These are phyloP conservation scores for Avena eriantha DNA, from an alignment of 176 grass and related monocot genomes.

Conservation along the genomic window DNA sequence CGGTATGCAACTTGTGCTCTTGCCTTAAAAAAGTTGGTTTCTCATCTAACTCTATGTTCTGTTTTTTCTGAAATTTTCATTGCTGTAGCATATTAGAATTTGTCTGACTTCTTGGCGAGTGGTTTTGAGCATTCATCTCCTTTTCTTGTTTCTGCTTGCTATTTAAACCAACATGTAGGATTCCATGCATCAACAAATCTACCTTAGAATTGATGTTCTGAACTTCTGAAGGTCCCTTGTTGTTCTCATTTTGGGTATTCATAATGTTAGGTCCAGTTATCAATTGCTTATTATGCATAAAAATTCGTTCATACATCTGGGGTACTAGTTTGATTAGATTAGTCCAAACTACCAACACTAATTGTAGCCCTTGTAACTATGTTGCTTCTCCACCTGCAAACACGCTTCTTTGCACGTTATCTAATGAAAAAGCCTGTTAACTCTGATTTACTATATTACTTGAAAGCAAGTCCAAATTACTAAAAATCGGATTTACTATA, in stretches of 20 bases:
- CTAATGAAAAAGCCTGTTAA: not conserved
- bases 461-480: no score
- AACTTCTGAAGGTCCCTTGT: not conserved
- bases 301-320: not conserved
- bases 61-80: constrained; percentile 5
- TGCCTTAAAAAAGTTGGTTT: constrained; percentile 18
- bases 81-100: not conserved
- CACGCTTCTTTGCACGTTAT: not conserved
- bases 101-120: not conserved
- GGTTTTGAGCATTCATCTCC: not conserved
- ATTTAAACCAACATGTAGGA: constrained; percentile 5
- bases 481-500: not conserved
- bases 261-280: constrained; percentile 10
- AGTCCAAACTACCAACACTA: not conserved
- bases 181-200: not conserved
- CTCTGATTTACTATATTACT: not conserved
- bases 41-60: not conserved
- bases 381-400: not conserved
- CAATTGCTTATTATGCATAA: constrained; percentile 31
- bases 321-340: not conserved
- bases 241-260: not conserved
- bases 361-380: not conserved
- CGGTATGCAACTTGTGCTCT: constrained; percentile 50
- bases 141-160: constrained; percentile 24
- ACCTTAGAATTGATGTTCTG: not conserved